phyloP scores from a whole-genome alignment of 2,329 filamentous ascomycete species.

The Emmonsiellopsis sp. region DNA sequence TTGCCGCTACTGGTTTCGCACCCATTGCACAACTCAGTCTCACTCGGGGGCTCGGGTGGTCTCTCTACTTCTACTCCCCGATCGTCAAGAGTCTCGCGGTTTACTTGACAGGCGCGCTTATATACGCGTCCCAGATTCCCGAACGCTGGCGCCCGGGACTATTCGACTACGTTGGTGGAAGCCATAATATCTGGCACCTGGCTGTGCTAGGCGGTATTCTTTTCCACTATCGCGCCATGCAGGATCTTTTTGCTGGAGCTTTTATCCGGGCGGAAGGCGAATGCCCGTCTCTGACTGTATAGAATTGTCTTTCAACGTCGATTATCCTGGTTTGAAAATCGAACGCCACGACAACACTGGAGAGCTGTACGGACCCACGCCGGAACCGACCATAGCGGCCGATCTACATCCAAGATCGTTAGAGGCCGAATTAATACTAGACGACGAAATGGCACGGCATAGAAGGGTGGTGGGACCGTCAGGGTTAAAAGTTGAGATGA shows the following conservation, averaged over 20 bases:
- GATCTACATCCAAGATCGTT: no score
- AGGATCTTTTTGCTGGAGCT: conserved; percentile 77
- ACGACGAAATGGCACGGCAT: no score
- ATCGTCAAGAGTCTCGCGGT: conserved; percentile 78
- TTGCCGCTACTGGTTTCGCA: conserved; percentile 80
- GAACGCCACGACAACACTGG: no score
- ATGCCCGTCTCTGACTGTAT: conserved; percentile 14
- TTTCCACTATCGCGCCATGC: conserved; percentile 97
- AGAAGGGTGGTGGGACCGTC: no score
- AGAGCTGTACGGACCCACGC: no score
- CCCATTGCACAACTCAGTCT: conserved; percentile 76
- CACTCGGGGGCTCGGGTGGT: conserved; percentile 69
- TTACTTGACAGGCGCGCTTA: conserved; percentile 71
- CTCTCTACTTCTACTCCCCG: conserved; percentile 81
- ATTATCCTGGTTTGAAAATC: no score
- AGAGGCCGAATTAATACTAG: no score
- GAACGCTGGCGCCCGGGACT: conserved; percentile 87
- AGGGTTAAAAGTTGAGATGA: no score
- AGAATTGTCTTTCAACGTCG: background rate
- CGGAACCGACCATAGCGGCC: no score
- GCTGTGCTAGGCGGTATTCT: conserved; percentile 90
- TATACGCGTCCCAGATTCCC: conserved; percentile 88
- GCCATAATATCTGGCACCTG: conserved; percentile 95
- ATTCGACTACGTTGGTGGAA: conserved; percentile 92
- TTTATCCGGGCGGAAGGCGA: conserved; percentile 57